phyloP scores from a whole-genome alignment of 352 stramenopile genomes.

The Pythium plurisporium region DNA sequence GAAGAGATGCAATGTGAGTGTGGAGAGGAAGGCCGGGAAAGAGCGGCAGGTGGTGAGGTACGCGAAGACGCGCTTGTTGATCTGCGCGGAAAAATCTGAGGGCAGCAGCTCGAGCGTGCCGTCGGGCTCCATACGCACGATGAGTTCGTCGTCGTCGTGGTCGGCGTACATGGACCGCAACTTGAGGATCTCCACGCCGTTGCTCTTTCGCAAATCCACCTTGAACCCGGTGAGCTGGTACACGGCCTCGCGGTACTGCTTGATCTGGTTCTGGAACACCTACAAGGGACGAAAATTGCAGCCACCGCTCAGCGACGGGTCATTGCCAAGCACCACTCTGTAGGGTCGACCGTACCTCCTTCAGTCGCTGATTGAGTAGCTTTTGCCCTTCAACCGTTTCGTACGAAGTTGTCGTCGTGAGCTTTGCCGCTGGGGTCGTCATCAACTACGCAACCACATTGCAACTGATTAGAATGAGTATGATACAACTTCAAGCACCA shows the following conservation, averaged over 20 bases:
- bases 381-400: conserved; percentile 84
- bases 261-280: conserved; percentile 72
- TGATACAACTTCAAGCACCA: neutral
- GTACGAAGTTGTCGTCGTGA: conserved; percentile 80
- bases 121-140: conserved; percentile 80
- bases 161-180: conserved; percentile 83
- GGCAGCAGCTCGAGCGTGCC: conserved; percentile 78
- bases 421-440: conserved; percentile 24
- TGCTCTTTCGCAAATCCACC: conserved; percentile 80
- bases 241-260: conserved; percentile 86
- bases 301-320: no score
- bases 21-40: conserved; percentile 86
- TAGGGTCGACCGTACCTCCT: no score
- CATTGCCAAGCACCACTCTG: no score
- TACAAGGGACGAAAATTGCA: conserved; percentile 2
- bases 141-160: conserved; percentile 76
- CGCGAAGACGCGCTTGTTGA: conserved; percentile 58
- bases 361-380: conserved; percentile 83
- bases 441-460: neutral
- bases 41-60: conserved; percentile 82
- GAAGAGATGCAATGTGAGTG: conserved; percentile 86
- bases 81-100: conserved; percentile 65
- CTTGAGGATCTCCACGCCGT: conserved; percentile 67
- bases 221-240: conserved; percentile 89
- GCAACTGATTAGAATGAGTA: neutral